Evolutionary conservation across 768 basidiomycete species (phyloP), one percentile per base, ranked within the genome.

Genomic region (Omphalotus guepiniiformis): DNA sequence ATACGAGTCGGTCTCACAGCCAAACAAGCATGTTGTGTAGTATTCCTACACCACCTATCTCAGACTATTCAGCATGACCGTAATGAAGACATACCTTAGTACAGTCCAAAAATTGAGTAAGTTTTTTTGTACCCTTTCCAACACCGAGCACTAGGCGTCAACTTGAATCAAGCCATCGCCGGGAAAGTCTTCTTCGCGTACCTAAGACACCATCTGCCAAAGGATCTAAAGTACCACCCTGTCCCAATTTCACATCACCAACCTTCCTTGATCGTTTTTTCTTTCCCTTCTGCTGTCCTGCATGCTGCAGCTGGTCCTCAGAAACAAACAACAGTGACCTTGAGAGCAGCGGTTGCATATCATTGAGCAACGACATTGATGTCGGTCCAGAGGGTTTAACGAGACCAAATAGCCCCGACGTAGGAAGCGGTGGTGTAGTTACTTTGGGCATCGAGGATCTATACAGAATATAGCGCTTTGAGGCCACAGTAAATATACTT

Each of bases 161-260:
- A 30, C 23, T 19, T 29, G 13, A 49, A 38, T n/a, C n/a, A n/a
- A n/a, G n/a, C n/a, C n/a, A n/a, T n/a, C n/a, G n/a, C 12, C 36
- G 13, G 42, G 25, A 40, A 25, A 29, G 34, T 28, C 15, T 40
- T 28, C 25, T 41, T 15, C 39, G 49, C 74, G 55, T 61, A 93
- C 93, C 91, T 53, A 97, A 70, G 13, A 96, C 92, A 36, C 95
- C 95, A 64, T 96, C 92, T 4, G 96, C 96, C 28, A 98, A 74
- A 13, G 96, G 96, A 70, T 99, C 96, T 41, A 99, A 71, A 3
- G 96, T 99, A 3, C 96, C 93, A 23, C 93, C 93, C 64, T 93
- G 90, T 1, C 93, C 93, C 40, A 94, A 80, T 66, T 95, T 94
- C 44, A 93, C 71, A 2, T 79, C 74, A 36, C 71, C 71, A 42